These are phyloP conservation scores for Exophiala alcalophila DNA, from an alignment of 2,329 filamentous ascomycete genomes.

Conservation along the genomic window DNA sequence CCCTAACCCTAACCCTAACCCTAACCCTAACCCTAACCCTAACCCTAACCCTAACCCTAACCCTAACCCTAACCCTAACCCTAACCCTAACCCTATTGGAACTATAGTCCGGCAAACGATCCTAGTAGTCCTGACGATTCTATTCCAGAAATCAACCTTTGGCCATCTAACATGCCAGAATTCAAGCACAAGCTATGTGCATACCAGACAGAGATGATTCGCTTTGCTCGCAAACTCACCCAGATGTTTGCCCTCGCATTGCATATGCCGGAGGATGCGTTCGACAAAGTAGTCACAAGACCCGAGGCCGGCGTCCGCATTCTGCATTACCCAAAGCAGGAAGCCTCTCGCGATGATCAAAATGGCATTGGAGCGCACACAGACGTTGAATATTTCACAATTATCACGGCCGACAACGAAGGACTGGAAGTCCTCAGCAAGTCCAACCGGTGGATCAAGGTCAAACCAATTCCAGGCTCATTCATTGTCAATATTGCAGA, in stretches of 20 bases:
- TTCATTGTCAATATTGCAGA: slow-evolving; percentile 50
- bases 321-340: slow-evolving; percentile 45
- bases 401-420: slow-evolving; percentile 47
- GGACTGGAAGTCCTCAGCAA: slow-evolving; percentile 48
- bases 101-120: no score
- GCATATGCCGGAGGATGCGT: slow-evolving; percentile 41
- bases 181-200: slow-evolving; percentile 19
- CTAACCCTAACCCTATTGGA: no score
- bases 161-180: slow-evolving; percentile 27
- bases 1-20: no score
- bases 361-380: slow-evolving; percentile 48
- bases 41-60: no score
- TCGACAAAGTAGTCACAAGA: slow-evolving; percentile 37
- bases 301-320: slow-evolving; percentile 38
- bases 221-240: slow-evolving; percentile 36
- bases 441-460: slow-evolving; percentile 45
- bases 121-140: no score
- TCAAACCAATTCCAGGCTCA: slow-evolving; percentile 41
- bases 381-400: slow-evolving; percentile 51
- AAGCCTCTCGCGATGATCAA: slow-evolving; percentile 33
- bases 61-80: no score
- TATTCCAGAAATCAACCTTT: slow-evolving; percentile 7
- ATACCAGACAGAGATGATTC: slow-evolving; percentile 19
- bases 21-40: no score
- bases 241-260: slow-evolving; percentile 44